A percentile compares a stretch with the other conserved stretches of the same genome.
These are phyloP conservation scores for Fusarium drepaniforme DNA, from an alignment of 2,329 filamentous ascomycete species.

Conservation along the genomic window DNA sequence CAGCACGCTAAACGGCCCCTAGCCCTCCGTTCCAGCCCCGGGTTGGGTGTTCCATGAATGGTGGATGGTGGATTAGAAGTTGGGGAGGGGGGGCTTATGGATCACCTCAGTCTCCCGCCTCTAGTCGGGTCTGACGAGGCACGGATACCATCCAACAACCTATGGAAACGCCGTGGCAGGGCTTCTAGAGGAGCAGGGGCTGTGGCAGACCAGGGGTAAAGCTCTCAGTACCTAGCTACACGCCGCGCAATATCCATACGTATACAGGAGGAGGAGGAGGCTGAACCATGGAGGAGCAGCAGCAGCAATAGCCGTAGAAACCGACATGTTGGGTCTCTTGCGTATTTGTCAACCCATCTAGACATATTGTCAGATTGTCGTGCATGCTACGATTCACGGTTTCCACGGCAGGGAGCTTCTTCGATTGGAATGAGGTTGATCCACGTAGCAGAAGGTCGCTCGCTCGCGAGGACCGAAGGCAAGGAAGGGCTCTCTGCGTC, in stretches of 20 bases:
- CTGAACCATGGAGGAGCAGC: not conserved
- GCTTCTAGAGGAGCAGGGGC: slow-evolving; percentile 13
- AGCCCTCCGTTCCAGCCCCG: slow-evolving; percentile 31
- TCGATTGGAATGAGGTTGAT: slow-evolving; percentile 34
- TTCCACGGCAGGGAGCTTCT: slow-evolving; percentile 12
- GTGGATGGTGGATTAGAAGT: not conserved
- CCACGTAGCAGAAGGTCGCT: slow-evolving; percentile 26
- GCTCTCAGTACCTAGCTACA: slow-evolving; percentile 8
- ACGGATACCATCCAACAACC: slow-evolving; percentile 10
- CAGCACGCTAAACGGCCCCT: slow-evolving; percentile 36
- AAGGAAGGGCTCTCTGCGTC: slow-evolving; percentile 8
- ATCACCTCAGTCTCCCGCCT: slow-evolving; percentile 9
- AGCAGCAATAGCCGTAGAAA: not conserved
- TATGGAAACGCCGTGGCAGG: slow-evolving; percentile 16
- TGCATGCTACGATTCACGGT: slow-evolving; percentile 11
- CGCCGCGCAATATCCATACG: slow-evolving; percentile 3
- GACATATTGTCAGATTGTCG: not conserved
- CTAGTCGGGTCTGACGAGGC: slow-evolving; percentile 18
- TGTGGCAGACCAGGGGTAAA: slow-evolving; percentile 25
- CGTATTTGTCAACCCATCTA: not conserved
- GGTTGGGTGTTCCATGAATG: slow-evolving; percentile 9
- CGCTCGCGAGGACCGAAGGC: not conserved
- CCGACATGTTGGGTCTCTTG: not conserved
- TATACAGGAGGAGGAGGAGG: not conserved
- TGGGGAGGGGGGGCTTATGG: slow-evolving; percentile 2